Conservation (phyloP, 2,329 filamentous ascomycete genomes). For the Penicillium sp. region DNA sequence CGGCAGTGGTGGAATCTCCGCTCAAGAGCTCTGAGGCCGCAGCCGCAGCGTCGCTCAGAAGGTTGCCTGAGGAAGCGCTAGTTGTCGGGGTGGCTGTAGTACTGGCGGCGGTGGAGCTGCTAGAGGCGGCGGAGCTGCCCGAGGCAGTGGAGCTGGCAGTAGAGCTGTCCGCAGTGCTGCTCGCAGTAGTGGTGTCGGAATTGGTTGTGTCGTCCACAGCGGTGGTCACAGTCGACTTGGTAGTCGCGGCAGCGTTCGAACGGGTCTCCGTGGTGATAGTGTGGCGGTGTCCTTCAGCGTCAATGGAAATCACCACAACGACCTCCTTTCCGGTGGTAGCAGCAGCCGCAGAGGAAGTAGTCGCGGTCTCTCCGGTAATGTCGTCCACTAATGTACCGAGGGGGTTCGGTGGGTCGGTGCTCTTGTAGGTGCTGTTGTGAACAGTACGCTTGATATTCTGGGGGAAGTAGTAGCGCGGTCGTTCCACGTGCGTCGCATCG, state of each 20-base stretch:
- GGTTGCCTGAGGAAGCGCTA: neutral
- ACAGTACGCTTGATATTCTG: constrained; percentile 32
- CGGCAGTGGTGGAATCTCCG: constrained; percentile 1
- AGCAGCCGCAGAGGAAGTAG: constrained; percentile 1
- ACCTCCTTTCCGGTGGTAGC: constrained; percentile 13
- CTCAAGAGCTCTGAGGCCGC: constrained; percentile 3
- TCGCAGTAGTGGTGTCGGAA: neutral
- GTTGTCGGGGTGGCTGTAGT: neutral
- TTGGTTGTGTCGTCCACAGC: constrained; percentile 1
- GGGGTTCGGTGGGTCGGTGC: neutral
- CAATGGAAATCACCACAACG: constrained; percentile 21
- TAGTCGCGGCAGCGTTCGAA: constrained; percentile 8
- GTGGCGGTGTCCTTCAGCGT: constrained; percentile 17
- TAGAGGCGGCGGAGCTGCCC: too few relatives aligned
- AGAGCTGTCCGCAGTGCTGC: too few relatives aligned
- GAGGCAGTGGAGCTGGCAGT: neutral
- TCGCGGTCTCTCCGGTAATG: neutral
- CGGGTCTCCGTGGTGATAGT: constrained; percentile 18
- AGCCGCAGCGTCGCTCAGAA: neutral
- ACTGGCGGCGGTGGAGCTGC: neutral
- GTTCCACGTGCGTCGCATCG: constrained; percentile 26
- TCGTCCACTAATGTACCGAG: neutral
- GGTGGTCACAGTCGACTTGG: constrained; percentile 1
- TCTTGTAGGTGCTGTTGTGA: constrained; percentile 5
- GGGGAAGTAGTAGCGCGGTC: constrained; percentile 37